These are phyloP conservation scores for Syzygium oleosum DNA, from an alignment of 345 rosid species.

Conservation along the genomic window DNA sequence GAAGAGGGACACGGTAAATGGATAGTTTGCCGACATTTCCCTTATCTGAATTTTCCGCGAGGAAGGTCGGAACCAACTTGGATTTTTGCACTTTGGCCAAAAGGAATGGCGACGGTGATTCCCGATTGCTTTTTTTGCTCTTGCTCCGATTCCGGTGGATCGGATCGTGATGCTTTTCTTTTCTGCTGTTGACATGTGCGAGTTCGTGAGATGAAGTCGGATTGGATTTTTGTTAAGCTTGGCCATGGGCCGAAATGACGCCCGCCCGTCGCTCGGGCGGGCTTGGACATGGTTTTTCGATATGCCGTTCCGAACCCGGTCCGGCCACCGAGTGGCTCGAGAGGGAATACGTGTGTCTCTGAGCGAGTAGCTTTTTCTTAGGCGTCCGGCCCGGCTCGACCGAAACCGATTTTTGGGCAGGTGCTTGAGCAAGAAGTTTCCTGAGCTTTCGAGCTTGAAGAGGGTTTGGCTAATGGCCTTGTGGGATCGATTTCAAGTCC, in stretches of 20 bases:
- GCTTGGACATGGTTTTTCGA: background rate
- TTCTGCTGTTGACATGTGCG: background rate
- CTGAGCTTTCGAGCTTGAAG: background rate
- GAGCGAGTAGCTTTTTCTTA: background rate
- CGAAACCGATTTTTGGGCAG: background rate
- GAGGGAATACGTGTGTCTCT: background rate
- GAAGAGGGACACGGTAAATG: background rate
- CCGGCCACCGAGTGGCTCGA: background rate
- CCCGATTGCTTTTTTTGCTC: background rate
- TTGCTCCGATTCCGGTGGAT: background rate
- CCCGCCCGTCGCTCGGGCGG: fast-evolving
- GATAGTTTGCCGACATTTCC: background rate
- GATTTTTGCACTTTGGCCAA: background rate
- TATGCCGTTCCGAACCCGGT: background rate
- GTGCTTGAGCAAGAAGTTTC: background rate
- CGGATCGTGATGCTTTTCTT: background rate
- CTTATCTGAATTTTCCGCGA: background rate
- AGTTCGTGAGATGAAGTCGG: too few species aligned
- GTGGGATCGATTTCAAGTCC: background rate
- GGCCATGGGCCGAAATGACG: background rate
- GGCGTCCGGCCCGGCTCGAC: background rate
- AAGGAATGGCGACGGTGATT: background rate
- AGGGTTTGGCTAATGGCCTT: background rate
- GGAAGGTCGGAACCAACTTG: background rate
- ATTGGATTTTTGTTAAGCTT: background rate